Conservation (phyloP, 1,139 yeast species). For the Yamadazyma oceani region DNA sequence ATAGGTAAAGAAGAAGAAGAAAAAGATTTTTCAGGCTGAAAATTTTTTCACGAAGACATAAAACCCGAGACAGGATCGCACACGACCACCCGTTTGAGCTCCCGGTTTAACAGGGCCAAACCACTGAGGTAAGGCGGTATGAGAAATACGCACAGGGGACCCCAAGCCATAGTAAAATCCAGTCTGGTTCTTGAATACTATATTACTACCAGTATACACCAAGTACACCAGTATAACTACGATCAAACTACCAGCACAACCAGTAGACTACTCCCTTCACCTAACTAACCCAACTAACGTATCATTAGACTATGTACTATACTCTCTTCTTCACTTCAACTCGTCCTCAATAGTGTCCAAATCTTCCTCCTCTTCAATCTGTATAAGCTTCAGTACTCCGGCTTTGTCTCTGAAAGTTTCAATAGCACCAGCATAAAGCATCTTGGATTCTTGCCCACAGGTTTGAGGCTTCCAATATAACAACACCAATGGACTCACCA, state of each 20-base stretch:
- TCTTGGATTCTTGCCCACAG: constrained; percentile 71
- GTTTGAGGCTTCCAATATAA: constrained; percentile 87
- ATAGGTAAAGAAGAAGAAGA: constrained; percentile 11
- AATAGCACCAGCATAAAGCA: constrained; percentile 89
- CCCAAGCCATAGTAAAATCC: too few relatives aligned
- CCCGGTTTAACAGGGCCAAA: too few relatives aligned
- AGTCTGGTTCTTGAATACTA: too few relatives aligned
- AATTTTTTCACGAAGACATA: constrained; percentile 19
- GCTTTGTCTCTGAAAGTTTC: constrained; percentile 77
- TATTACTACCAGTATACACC: too few relatives aligned
- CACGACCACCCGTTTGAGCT: too few relatives aligned
- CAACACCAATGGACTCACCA: constrained; percentile 71
- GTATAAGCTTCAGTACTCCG: constrained; percentile 67
- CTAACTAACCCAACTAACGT: too few relatives aligned
- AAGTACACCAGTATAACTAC: too few relatives aligned
- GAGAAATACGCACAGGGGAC: too few relatives aligned
- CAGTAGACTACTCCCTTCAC: too few relatives aligned
- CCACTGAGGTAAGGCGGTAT: too few relatives aligned
- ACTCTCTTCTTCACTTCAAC: constrained; percentile 5
- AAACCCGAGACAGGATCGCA: background rate
- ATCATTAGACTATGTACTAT: too few relatives aligned
- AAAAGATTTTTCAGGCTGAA: constrained; percentile 10
- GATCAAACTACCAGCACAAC: too few relatives aligned
- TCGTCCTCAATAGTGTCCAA: constrained; percentile 47
- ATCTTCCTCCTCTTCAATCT: constrained; percentile 62